A percentile compares a stretch with the other conserved stretches of the same genome.
phyloP scores from a whole-genome alignment of 768 basidiomycete genomes.

The Asterophora parasitica region DNA sequence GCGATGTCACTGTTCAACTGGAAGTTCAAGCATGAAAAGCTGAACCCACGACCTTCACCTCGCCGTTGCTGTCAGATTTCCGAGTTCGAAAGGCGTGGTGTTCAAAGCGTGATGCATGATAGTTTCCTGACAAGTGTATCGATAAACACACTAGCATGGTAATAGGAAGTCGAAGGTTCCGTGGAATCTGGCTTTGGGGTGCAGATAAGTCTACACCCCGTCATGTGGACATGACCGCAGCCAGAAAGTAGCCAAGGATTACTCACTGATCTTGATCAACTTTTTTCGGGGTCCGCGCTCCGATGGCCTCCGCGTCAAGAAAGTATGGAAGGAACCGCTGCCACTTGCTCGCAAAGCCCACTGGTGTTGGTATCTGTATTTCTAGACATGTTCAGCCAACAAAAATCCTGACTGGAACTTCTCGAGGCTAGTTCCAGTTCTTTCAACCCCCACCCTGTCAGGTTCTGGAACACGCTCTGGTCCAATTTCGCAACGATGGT shows the following conservation, averaged over 20 bases:
- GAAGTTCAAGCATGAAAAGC: conserved; percentile 1
- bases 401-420: no score
- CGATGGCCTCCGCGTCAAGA: no score
- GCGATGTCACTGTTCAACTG: conserved; percentile 11
- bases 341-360: no score
- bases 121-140: neutral
- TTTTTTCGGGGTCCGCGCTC: conserved; percentile 4
- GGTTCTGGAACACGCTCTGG: no score
- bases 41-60: neutral
- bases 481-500: no score
- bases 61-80: neutral
- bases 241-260: no score
- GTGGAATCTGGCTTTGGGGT: neutral
- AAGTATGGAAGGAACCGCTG: no score
- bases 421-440: no score
- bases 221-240: conserved; percentile 2
- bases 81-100: neutral
- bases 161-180: neutral
- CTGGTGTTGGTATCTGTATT: no score
- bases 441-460: no score
- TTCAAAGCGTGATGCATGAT: neutral
- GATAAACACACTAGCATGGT: neutral
- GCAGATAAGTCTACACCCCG: neutral
- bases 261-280: neutral
- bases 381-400: no score